Evolutionary conservation across 2,329 filamentous ascomycete genomes (phyloP), one percentile per base, ranked within the genome.

Genomic region (Aphanocladium album): DNA sequence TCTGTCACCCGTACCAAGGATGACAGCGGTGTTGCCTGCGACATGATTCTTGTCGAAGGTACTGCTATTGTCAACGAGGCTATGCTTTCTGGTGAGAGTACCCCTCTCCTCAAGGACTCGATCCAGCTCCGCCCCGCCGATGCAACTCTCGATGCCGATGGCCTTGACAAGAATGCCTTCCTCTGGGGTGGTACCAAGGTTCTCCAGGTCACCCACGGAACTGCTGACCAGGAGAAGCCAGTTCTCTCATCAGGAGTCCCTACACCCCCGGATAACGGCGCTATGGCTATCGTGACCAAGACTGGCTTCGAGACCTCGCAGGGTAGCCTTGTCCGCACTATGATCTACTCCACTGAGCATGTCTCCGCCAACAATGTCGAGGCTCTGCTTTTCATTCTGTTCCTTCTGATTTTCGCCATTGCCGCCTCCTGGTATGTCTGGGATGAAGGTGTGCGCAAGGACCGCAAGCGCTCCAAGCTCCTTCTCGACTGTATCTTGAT

Each of bases 401-500:
- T 99, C 82, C 83, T 99, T 30, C 84, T 96, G 59, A 85, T 98
- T 68, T 99, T 99, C 77, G 96, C 96, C 68, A 85, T 99, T 72
- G 96, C 95, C 60, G 95, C 95, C 57, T 96, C 95, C 14, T 97
- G 95, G 93, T 99, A 99, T 74, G 95, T 99, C 62, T 99, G 95
- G 95, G 86, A 93, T 64, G 93, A 99, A 76, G 96, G 95, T 79
- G 93, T 99, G 59, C 84, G 85, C 72, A 92, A 90, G 78, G 93
- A 98, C 71, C 89, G 95, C 72, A 98, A 99, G 80, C 89, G 95
- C 65, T 98, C 93, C 51, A 99, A 99, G 84, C 85, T 99, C 43
- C 84, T 99, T 62, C 85, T 99, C 58, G 96, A 99, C 78, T 99
- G 96, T 72, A 86, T 99, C 75, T 88, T 99, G 74, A 99, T 99